Conservation (phyloP, 345 rosid species). For the Hibiscus mutabilis region DNA sequence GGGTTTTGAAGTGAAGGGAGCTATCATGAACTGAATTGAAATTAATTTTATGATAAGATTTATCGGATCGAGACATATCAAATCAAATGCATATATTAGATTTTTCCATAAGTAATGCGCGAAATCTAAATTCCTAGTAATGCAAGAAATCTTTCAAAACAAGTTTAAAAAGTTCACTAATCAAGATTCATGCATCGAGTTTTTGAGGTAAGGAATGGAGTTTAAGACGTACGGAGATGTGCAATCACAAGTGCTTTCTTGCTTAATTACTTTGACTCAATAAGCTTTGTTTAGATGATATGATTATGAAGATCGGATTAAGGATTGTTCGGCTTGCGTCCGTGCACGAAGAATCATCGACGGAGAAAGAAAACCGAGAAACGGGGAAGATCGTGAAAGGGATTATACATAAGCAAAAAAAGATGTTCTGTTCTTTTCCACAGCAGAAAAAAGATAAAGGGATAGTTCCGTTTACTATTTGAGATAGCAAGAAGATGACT, state of each 20-base stretch:
- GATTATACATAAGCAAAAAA: neutral
- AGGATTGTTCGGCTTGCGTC: neutral
- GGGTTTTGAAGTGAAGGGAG: neutral
- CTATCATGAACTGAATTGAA: neutral
- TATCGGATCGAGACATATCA: neutral
- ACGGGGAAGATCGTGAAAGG: neutral
- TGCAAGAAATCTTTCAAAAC: neutral
- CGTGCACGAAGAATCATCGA: neutral
- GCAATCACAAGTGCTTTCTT: neutral
- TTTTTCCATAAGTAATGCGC: neutral
- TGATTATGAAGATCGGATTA: neutral
- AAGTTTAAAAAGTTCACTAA: neutral
- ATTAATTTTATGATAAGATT: neutral
- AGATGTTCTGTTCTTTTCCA: neutral
- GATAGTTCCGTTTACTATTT: constrained; percentile 8
- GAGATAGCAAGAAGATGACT: constrained; percentile 2
- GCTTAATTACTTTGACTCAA: neutral
- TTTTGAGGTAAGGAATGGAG: neutral
- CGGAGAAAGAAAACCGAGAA: neutral
- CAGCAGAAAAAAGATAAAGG: neutral
- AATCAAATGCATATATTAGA: neutral
- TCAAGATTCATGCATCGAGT: neutral
- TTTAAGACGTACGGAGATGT: constrained; percentile 1
- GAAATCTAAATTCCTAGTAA: neutral
- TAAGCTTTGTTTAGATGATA: neutral